Evolutionary conservation across 352 stramenopile species (phyloP).

Genomic region (Phytophthora europaea): DNA sequence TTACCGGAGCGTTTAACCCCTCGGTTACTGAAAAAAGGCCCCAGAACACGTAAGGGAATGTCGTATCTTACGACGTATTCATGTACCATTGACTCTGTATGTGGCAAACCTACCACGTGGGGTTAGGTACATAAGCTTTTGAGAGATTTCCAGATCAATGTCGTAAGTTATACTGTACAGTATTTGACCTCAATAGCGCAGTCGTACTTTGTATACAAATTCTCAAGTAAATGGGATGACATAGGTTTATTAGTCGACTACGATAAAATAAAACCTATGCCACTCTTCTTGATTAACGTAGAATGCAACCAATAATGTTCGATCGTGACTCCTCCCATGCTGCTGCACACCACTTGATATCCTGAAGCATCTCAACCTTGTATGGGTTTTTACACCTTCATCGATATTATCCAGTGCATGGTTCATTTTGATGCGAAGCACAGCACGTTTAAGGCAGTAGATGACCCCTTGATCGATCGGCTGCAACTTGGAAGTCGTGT

Average conservation of each 20-base stretch:
- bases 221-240: no score
- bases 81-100: slow-evolving; percentile 6
- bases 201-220: no score
- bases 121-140: slow-evolving; percentile 17
- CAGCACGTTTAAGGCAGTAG: not conserved
- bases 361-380: not conserved
- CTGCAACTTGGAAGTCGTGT: not conserved
- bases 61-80: slow-evolving; percentile 17
- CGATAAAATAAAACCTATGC: not conserved
- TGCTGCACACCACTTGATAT: not conserved
- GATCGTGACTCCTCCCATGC: not conserved
- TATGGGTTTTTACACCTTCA: slow-evolving; percentile 1
- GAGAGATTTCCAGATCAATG: slow-evolving; percentile 7
- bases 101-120: not conserved
- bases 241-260: not conserved
- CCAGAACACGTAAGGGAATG: no score
- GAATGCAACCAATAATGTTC: slow-evolving; percentile 4
- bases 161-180: slow-evolving; percentile 13
- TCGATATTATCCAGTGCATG: not conserved
- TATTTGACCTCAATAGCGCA: no score
- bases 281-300: not conserved
- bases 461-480: slow-evolving; percentile 1
- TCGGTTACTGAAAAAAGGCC: no score
- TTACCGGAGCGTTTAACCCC: no score
- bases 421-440: slow-evolving; percentile 1